These are phyloP conservation scores for Mycena filopes DNA, from an alignment of 768 basidiomycete species.

Conservation along the genomic window DNA sequence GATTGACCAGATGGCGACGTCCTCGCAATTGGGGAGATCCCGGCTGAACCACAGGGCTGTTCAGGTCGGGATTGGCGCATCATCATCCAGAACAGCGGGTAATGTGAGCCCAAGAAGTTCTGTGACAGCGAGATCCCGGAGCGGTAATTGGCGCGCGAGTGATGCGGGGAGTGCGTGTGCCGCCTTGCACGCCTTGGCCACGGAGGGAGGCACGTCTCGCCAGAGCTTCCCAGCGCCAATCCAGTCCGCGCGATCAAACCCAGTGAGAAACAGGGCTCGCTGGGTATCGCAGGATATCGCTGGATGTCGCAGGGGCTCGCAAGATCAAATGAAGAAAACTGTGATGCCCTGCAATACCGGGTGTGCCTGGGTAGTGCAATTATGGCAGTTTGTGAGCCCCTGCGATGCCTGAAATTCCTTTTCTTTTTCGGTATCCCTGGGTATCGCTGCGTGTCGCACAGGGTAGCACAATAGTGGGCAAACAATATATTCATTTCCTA, in stretches of 20 bases:
- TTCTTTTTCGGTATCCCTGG: too few relatives aligned
- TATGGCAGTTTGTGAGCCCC: too few relatives aligned
- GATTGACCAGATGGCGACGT: not conserved
- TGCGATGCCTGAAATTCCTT: too few relatives aligned
- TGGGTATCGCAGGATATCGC: too few relatives aligned
- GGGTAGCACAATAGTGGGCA: too few relatives aligned
- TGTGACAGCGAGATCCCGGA: not conserved
- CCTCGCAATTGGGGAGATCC: not conserved
- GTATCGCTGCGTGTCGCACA: too few relatives aligned
- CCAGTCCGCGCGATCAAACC: slow-evolving; percentile 1
- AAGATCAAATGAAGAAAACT: too few relatives aligned
- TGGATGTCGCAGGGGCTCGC: too few relatives aligned
- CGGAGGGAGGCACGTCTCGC: not conserved
- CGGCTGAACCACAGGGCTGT: not conserved
- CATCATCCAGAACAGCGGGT: not conserved
- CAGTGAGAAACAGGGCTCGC: too few relatives aligned
- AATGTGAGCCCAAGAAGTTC: not conserved
- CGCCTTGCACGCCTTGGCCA: not conserved
- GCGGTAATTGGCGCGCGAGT: not conserved
- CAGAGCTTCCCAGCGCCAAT: not conserved
- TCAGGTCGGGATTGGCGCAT: not conserved
- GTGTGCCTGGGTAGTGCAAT: too few relatives aligned
- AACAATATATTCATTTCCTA: too few relatives aligned
- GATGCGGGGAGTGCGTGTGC: not conserved
- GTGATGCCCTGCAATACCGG: too few relatives aligned